Evolutionary conservation across 768 basidiomycete genomes (phyloP), one percentile per base, ranked within the genome.

Genomic region (Termitomyces sp.): DNA sequence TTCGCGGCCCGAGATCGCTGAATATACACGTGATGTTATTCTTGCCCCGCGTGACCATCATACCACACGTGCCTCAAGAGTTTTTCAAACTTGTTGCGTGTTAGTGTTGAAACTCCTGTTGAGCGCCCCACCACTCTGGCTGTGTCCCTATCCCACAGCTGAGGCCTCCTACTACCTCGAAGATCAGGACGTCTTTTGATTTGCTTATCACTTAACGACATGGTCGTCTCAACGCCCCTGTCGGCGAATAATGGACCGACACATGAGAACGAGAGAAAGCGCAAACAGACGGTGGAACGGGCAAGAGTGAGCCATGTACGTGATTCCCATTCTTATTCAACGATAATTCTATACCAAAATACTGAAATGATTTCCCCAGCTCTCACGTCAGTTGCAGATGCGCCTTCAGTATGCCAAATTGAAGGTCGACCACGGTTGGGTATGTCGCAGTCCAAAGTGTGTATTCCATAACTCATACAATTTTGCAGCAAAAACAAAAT

Each of bases 391-490:
- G 61, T 76, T 91, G 24, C 86, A 87, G 66, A 78, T 88, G 72
- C 81, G 89, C 27, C 75, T 91, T 18, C 89, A 88, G 66, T 91
- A 91, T 65, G 89, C 89, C 15, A 78, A 81, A 67, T 75, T 91
- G 58, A 91, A 91, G 67, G 89, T 91, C 51, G 88, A 91, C 62
- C 81, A 89, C 68, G 89, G 89, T 46, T 91, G 89, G 89, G 89
- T 89, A 68, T 44, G 84, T 75, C 42, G 13, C 51, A 2, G 7
- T 34, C 48, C 50, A 31, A 20, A 34, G 30, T 24, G 18, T 31
- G 31, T 34, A 13, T 20, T 31, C 39, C 16, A 11, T n/a, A 31
- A 27, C 41, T 30, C 15, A 18, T 31, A n/a, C 22, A 34, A 27
- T 56, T 33, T 55, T 48, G 30, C 34, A 89, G 88, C 87, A 89